phyloP scores from a whole-genome alignment of 2,329 filamentous ascomycete species.

The Aureobasidium sp. region DNA sequence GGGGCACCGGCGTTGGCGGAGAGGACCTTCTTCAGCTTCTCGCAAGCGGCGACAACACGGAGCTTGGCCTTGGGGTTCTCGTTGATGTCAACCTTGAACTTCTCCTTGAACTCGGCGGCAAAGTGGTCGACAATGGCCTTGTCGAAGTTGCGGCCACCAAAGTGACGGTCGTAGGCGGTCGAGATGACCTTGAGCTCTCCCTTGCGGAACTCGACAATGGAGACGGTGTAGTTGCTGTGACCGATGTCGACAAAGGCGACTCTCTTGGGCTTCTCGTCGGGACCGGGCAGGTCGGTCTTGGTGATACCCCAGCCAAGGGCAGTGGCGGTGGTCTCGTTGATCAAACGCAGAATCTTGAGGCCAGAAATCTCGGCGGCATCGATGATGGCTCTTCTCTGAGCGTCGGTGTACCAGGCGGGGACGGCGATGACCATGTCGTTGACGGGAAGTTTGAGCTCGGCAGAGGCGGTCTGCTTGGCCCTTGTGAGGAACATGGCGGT shows the following conservation, averaged over 20 bases:
- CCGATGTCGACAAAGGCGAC: constrained; percentile 93
- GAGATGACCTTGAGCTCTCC: constrained; percentile 91
- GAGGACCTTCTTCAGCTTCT: constrained; percentile 98
- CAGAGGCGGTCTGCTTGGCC: constrained; percentile 79
- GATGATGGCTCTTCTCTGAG: constrained; percentile 80
- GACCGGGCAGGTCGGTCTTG: constrained; percentile 81
- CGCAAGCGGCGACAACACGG: constrained; percentile 78
- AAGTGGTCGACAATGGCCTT: constrained; percentile 92
- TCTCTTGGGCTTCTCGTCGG: constrained; percentile 86
- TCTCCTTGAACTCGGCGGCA: constrained; percentile 90
- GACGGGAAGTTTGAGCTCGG: constrained; percentile 84
- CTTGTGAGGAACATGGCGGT: constrained; percentile 93
- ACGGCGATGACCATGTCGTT: constrained; percentile 91
- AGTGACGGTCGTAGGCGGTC: constrained; percentile 89
- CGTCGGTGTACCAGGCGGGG: constrained; percentile 94
- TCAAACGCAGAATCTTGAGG: constrained; percentile 83
- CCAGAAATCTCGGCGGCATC: constrained; percentile 92
- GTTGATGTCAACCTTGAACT: constrained; percentile 94
- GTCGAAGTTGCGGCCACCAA: constrained; percentile 96
- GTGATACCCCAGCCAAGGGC: constrained; percentile 97
- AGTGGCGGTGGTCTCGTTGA: constrained; percentile 96
- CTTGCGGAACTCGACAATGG: constrained; percentile 94
- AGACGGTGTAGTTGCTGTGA: constrained; percentile 91
- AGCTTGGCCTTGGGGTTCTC: constrained; percentile 83
- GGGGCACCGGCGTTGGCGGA: constrained; percentile 91